Evolutionary conservation across 2,329 filamentous ascomycete genomes (phyloP).

Genomic region (Sporothrix globosa): DNA sequence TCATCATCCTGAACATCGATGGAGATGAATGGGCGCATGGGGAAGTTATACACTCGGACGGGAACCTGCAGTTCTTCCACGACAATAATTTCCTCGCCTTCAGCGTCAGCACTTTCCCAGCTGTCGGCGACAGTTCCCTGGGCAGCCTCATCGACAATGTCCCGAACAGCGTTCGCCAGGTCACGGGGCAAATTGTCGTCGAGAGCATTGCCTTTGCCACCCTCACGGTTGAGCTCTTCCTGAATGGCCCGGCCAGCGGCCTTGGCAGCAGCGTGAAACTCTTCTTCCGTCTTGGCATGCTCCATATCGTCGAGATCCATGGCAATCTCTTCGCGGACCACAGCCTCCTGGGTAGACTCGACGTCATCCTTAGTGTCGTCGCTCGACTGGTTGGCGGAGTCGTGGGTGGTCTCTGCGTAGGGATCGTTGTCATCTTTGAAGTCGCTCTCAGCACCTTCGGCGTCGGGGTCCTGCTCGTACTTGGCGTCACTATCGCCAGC

Average conservation of each 20-base stretch:
- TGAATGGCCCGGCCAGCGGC: conserved; percentile 54
- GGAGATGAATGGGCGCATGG: conserved; percentile 93
- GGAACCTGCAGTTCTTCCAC: conserved; percentile 66
- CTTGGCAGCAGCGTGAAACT: conserved; percentile 57
- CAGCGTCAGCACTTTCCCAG: conserved; percentile 83
- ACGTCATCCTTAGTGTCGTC: conserved; percentile 62
- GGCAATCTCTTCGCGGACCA: conserved; percentile 46
- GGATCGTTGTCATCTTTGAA: conserved; percentile 56
- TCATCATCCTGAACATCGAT: conserved; percentile 70
- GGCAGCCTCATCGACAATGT: conserved; percentile 60
- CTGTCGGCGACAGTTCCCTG: conserved; percentile 73
- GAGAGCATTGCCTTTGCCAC: conserved; percentile 55
- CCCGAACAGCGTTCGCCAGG: conserved; percentile 54
- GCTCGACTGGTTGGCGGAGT: conserved; percentile 60
- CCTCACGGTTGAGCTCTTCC: conserved; percentile 57
- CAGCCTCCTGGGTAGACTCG: conserved; percentile 49
- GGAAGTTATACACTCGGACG: conserved; percentile 90
- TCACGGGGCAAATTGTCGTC: conserved; percentile 57
- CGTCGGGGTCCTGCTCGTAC: conserved; percentile 55
- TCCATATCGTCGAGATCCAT: conserved; percentile 55
- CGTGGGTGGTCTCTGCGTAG: conserved; percentile 70
- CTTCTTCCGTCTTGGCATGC: conserved; percentile 56
- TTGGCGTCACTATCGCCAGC: conserved; percentile 30
- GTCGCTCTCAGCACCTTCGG: conserved; percentile 27
- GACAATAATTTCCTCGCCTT: conserved; percentile 64